A percentile compares a stretch with the other conserved stretches of the same genome.
Conservation (phyloP, 2,329 filamentous ascomycete genomes). For the Xylogone sp. region DNA sequence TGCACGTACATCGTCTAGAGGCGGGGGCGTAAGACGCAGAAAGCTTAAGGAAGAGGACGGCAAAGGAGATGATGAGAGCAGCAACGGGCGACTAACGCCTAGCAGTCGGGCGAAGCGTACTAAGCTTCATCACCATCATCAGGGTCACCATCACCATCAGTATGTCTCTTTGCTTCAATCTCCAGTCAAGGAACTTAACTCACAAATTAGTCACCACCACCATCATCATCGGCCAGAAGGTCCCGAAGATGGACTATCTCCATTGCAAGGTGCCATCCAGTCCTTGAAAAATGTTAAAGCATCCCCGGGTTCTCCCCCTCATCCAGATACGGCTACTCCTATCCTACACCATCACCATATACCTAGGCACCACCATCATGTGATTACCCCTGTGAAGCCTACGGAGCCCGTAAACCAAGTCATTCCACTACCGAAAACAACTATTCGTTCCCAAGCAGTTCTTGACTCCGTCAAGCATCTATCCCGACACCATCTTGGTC, state of each 20-base stretch:
- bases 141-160: constrained; percentile 64
- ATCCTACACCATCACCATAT: constrained; percentile 26
- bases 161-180: constrained; percentile 36
- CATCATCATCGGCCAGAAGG: constrained; percentile 53
- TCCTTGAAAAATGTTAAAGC: constrained; percentile 50
- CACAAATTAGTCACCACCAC: constrained; percentile 32
- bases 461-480: constrained; percentile 67
- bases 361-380: constrained; percentile 38
- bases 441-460: constrained; percentile 65
- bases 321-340: constrained; percentile 29
- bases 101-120: constrained; percentile 57
- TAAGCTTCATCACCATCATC: constrained; percentile 52
- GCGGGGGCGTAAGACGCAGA: constrained; percentile 55
- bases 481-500: constrained; percentile 78
- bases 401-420: constrained; percentile 31
- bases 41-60: constrained; percentile 75
- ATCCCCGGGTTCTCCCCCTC: constrained; percentile 40
- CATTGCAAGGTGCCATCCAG: constrained; percentile 36
- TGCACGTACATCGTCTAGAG: constrained; percentile 35
- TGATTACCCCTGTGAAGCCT: constrained; percentile 23
- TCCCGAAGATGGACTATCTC: constrained; percentile 40
- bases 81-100: constrained; percentile 58
- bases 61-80: constrained; percentile 65
- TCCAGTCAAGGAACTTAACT: not conserved
- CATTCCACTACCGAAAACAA: constrained; percentile 60